Evolutionary conservation across 345 rosid species (phyloP), one percentile per base, ranked within the genome.

Genomic region (Eucalyptus shirleyi): DNA sequence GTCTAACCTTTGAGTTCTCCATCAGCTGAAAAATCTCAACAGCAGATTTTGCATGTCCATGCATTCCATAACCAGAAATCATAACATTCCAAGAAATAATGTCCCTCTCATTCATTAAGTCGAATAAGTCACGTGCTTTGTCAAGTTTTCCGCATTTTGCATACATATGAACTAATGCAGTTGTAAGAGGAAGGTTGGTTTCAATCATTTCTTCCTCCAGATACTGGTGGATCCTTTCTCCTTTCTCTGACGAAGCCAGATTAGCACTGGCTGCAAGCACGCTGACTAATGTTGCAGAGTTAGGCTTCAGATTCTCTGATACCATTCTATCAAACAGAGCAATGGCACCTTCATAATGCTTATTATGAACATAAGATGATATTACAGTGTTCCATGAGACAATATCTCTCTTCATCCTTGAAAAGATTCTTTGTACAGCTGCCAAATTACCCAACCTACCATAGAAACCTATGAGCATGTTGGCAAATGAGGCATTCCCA

Each of bases 61-160:
- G 95, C 91, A 93, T 92, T 60, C 94, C 98, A 56, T 94, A 96
- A 21, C 94, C 95, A 88, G 95, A 94, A 44, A 94, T 96, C 96
- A 96, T 95, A 62, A 93, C 96, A 85, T 96, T 96, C 96, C 96
- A 96, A 85, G 93, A 94, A 65, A 96, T 90, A 8, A 81, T 87
- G 90, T 95, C 98, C 89, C 93, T 94, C 45, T 92, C 93, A 42
- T 92, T 90, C 90, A 93, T 91, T 30, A 91, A 91, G 88, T 92
- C 67, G 47, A 96, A 95, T 87, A 96, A 62, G 37, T 93, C 92
- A 90, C 95, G 88, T 6, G 95, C 93, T 90, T 93, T 93, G 60
- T 93, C 93, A 45, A 94, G 94, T 26, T 93, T 92, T 55, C 98
- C 96, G n/a, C 96, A 94, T 91, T 96, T 96, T 44, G 96, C 96